A percentile compares a stretch with the other conserved stretches of the same genome.
These are phyloP conservation scores for Boletus subcaerulescens DNA, from an alignment of 768 basidiomycete species.

Conservation along the genomic window DNA sequence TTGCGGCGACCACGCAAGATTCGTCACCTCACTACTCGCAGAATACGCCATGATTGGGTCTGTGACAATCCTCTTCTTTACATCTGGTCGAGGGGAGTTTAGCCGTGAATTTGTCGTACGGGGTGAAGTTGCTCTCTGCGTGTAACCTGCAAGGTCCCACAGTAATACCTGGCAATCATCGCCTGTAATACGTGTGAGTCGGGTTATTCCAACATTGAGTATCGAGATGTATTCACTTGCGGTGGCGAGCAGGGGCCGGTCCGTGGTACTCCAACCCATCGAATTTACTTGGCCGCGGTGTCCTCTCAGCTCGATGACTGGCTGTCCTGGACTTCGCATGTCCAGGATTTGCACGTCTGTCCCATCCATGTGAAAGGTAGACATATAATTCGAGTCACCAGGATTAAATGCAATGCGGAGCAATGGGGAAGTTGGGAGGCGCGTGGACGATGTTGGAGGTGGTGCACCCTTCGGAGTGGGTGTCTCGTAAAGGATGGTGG, in stretches of 20 bases:
- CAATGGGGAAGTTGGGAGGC: conserved; percentile 76
- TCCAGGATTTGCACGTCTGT: conserved; percentile 89
- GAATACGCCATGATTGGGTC: conserved; percentile 87
- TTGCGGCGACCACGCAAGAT: conserved; percentile 85
- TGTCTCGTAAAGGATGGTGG: conserved; percentile 96
- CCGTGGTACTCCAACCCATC: conserved; percentile 85
- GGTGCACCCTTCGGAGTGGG: conserved; percentile 73
- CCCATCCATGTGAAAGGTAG: conserved; percentile 95
- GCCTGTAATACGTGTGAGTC: conserved; percentile 42
- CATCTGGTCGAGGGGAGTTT: conserved; percentile 79
- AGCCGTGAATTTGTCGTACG: conserved; percentile 66
- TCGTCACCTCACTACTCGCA: conserved; percentile 73
- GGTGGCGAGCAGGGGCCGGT: conserved; percentile 81
- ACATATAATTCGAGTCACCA: conserved; percentile 90
- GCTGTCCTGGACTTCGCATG: conserved; percentile 94
- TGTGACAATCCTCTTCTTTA: conserved; percentile 67
- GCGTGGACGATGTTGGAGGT: conserved; percentile 54
- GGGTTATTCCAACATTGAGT: not conserved
- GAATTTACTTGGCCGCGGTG: conserved; percentile 83
- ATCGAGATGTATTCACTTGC: conserved; percentile 56
- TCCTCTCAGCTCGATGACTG: conserved; percentile 86
- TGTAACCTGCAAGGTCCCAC: conserved; percentile 79
- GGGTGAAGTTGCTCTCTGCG: conserved; percentile 63
- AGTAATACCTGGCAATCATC: conserved; percentile 94
- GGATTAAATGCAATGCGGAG: conserved; percentile 91